These are phyloP conservation scores for Hypoxylon cercidicola DNA, from an alignment of 495 filamentous ascomycete genomes.

Conservation along the genomic window DNA sequence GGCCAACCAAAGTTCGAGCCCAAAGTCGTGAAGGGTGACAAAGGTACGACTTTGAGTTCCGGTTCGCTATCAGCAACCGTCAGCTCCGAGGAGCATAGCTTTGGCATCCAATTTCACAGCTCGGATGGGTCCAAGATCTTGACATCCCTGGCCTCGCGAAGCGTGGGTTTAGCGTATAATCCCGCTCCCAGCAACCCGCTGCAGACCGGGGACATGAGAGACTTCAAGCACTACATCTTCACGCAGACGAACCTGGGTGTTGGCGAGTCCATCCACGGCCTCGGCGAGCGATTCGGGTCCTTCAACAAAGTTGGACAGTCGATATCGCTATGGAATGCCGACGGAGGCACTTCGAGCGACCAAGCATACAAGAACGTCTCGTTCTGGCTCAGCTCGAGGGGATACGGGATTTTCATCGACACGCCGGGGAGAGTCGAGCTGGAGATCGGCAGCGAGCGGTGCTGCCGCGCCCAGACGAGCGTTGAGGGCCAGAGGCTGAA, in stretches of 20 bases:
- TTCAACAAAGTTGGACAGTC: conserved; percentile 76
- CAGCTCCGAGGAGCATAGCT: conserved; percentile 62
- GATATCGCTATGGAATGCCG: conserved; percentile 75
- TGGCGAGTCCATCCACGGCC: conserved; percentile 74
- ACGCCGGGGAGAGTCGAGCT: conserved; percentile 67
- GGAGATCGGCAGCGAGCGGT: conserved; percentile 75
- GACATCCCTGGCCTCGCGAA: conserved; percentile 69
- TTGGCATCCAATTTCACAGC: conserved; percentile 66
- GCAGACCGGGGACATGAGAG: conserved; percentile 64
- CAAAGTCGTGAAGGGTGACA: conserved; percentile 58
- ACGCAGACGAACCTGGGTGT: conserved; percentile 70
- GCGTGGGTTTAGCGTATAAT: conserved; percentile 66
- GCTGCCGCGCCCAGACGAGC: conserved; percentile 70
- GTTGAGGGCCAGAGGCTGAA: conserved; percentile 69
- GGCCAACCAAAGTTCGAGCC: conserved; percentile 58
- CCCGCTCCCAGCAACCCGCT: conserved; percentile 60
- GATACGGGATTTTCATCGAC: conserved; percentile 79
- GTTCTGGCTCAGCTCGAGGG: conserved; percentile 73
- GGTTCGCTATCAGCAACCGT: conserved; percentile 66
- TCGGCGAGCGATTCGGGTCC: conserved; percentile 76
- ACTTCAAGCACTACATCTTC: conserved; percentile 69
- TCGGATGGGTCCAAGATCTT: conserved; percentile 59
- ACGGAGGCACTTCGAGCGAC: conserved; percentile 76
- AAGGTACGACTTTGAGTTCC: conserved; percentile 64
- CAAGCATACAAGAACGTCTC: conserved; percentile 80